Conservation (phyloP, 139 green algal species). For the Desmodesmus armatus region DNA sequence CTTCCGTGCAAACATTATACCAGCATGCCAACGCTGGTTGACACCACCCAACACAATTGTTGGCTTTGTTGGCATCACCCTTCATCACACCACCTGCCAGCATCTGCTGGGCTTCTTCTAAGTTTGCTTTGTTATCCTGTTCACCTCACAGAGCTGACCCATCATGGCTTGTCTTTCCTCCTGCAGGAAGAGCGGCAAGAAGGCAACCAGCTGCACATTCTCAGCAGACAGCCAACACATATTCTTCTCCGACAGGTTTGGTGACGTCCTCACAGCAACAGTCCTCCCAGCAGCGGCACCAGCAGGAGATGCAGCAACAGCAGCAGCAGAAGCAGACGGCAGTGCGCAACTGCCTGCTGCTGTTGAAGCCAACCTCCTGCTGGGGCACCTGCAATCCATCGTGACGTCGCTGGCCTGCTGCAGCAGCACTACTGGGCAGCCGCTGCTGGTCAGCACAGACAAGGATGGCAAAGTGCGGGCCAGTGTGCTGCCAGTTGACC, state of each 20-base stretch:
- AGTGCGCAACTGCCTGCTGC: no score
- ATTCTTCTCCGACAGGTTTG: constrained; percentile 89
- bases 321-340: constrained; percentile 5
- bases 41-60: background rate
- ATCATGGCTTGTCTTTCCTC: background rate
- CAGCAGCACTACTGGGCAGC: constrained; percentile 47
- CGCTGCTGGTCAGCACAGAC: constrained; percentile 80
- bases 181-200: constrained; percentile 76
- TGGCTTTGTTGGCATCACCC: no score
- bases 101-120: background rate
- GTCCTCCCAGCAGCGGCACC: constrained; percentile 11
- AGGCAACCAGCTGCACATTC: constrained; percentile 74
- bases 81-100: background rate
- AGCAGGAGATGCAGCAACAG: background rate
- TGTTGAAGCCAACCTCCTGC: constrained; percentile 65
- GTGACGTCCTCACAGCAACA: constrained; percentile 72
- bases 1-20: no score
- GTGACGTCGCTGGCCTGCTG: constrained; percentile 75
- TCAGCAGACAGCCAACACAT: constrained; percentile 57
- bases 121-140: background rate
- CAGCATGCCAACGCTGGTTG: no score
- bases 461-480: constrained; percentile 82
- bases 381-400: constrained; percentile 89
- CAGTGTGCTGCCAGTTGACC: constrained; percentile 58
- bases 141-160: no score